Evolutionary conservation across 345 rosid genomes (phyloP), one percentile per base, ranked within the genome.

Genomic region (Diplotaxis tenuifolia): DNA sequence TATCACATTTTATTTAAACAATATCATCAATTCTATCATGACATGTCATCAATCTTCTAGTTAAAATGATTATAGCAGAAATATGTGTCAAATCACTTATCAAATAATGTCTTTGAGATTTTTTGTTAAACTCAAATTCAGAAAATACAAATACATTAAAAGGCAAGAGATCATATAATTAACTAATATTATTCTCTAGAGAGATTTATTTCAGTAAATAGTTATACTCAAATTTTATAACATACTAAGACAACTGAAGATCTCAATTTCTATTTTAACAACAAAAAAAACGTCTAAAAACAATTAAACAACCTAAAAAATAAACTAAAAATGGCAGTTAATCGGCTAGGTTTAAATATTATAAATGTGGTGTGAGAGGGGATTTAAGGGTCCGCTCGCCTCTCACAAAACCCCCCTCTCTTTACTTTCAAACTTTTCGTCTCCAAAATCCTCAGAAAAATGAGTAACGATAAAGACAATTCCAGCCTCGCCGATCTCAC

Each of bases 401-500:
- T 47, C 53, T 14, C 9, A 8, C 19, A 40, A 53, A 50, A 20
- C 69, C 36, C 64, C 25, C 56, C 22, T 69, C 7, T 25, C 20
- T 20, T 58, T 34, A 10, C 54, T 12, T 25, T 45, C 68, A 23
- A 42, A 22, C 54, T 34, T 23, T 7, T 74, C 73, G 27, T 61
- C 68, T 38, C 23, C 54, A 20, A 6, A 55, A 3, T 23, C 70
- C 23, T 55, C 11, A 28, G 31, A 71, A 68, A n/a, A 73, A 88
- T 87, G 96, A 84, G 88, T 79, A 78, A 62, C 76, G 86, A 85
- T 69, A 87, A 83, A 54, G 87, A 76, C 42, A 88, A 65, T 84
- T 80, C 90, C 86, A 80, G 19, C 80, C 76, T 90, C 85, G 63
- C 90, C 58, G 90, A 85, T 82, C 96, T 93, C 73, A 70, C 78